A percentile compares a stretch with the other conserved stretches of the same genome.
Evolutionary conservation across 208 protist species (phyloP).

Genomic region (Leishmania mexicana): DNA sequence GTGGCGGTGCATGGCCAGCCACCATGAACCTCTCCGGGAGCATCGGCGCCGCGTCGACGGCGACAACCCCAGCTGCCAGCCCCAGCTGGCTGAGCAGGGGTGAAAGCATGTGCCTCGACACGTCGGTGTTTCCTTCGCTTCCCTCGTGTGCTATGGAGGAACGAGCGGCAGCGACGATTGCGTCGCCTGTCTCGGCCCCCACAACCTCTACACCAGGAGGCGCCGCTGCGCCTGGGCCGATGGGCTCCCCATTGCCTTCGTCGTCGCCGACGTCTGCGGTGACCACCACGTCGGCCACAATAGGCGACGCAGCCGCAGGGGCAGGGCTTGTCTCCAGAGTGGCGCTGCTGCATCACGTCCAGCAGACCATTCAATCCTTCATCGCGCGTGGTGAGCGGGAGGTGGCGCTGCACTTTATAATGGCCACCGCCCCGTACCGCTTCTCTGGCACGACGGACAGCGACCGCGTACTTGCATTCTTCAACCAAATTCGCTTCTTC

Average conservation of each 20-base stretch:
- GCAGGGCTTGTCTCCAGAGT: neutral
- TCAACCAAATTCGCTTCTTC: conserved; percentile 66
- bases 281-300: neutral
- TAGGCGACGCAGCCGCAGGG: conserved; percentile 6
- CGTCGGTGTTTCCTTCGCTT: conserved; percentile 7
- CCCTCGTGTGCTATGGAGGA: conserved; percentile 22
- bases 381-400: conserved; percentile 54
- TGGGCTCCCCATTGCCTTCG: neutral
- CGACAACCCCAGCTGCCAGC: conserved; percentile 1
- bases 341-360: conserved; percentile 27
- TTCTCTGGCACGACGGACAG: conserved; percentile 34
- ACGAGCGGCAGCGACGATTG: neutral
- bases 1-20: conserved; percentile 1
- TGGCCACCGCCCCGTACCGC: conserved; percentile 49
- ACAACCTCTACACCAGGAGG: conserved; percentile 1
- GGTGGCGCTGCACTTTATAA: conserved; percentile 70
- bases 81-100: neutral
- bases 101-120: conserved; percentile 5
- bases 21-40: conserved; percentile 2
- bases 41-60: neutral
- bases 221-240: neutral
- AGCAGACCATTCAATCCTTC: conserved; percentile 50
- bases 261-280: neutral
- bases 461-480: conserved; percentile 65
- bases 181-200: conserved; percentile 6